Evolutionary conservation across 768 basidiomycete species (phyloP), one percentile per base, ranked within the genome.

Genomic region (Suillus alpinus): DNA sequence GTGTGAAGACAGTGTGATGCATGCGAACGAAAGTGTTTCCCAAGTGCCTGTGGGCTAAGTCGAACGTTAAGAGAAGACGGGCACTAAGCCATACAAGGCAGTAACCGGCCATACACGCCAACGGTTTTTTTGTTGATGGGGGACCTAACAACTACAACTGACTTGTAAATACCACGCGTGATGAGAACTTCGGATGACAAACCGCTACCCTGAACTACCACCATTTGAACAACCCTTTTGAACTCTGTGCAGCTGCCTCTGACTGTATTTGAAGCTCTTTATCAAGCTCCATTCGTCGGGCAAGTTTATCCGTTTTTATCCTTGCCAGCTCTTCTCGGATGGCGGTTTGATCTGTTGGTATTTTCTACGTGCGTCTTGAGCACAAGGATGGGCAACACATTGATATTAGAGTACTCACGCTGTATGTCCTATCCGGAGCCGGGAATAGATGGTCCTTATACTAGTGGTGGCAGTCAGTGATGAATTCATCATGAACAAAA

Each of bases 381-480:
- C 16, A 40, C 32, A 12, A 29, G 26, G 31, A 50, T 18, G 32
- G 36, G 4, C 55, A 43, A 26, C 13, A 58, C 23, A 46, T 31
- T 32, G 3, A 44, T 10, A 10, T 32, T 29, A 8, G 10, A 39
- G 60, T 55, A 70, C 73, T 44, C 75, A 85, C 87, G 61, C 81
- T 80, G 47, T 79, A 75, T 29, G 82, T 80, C 61, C 84, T 80
- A 60, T 87, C 81, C 29, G 83, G 72, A 6, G 85, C 76, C 34
- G 89, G 89, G 66, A 92, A 90, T 20, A 92, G 76, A 68, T 79
- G 86, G 55, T 89, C 83, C 70, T 87, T 84, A 69, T 91, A 91
- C 91, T 92, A 62, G 29, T 51, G 9, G 44, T 47, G n/a, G 32
- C 6, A 16, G 60, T n/a, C 34, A 31, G 18, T 5, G 16, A 43